A percentile compares a stretch with the other conserved stretches of the same genome.
Evolutionary conservation across 306 rosid species (phyloP).

Genomic region (Hylodesmum podocarpum): DNA sequence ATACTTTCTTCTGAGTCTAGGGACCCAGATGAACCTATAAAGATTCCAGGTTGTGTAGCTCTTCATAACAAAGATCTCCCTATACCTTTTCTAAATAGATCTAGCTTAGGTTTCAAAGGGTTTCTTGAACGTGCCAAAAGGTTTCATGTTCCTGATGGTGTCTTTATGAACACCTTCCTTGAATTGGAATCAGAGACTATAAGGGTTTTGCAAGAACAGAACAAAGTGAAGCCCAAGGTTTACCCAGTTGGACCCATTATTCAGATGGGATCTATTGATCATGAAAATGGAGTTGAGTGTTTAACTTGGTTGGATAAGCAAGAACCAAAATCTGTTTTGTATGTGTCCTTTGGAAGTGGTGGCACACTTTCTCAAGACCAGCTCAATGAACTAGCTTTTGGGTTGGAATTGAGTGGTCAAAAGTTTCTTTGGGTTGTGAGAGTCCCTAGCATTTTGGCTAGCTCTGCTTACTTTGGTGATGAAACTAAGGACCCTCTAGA

Average conservation of each 20-base stretch:
- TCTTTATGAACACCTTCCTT: conserved; percentile 27
- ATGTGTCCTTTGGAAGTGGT: conserved; percentile 42
- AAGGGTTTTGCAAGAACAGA: background rate
- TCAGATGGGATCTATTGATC: conserved; percentile 11
- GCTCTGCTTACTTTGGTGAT: conserved; percentile 15
- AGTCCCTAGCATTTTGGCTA: background rate
- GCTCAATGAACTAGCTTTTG: conserved; percentile 32
- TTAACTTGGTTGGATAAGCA: conserved; percentile 33
- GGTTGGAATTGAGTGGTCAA: conserved; percentile 31
- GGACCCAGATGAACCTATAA: conserved; percentile 1
- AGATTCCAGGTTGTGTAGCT: conserved; percentile 33
- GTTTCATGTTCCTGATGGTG: conserved; percentile 14
- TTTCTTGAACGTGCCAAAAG: background rate
- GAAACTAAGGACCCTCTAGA: conserved; percentile 17
- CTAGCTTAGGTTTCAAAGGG: background rate
- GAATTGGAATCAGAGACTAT: conserved; percentile 19
- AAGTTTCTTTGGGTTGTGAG: conserved; percentile 38
- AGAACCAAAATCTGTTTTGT: conserved; percentile 33
- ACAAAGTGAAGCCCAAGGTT: background rate
- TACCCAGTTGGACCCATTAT: conserved; percentile 44
- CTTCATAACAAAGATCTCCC: conserved; percentile 3
- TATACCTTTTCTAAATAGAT: background rate
- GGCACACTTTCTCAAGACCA: conserved; percentile 37
- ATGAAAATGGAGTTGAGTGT: conserved; percentile 6
- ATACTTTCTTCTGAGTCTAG: conserved; percentile 30